phyloP scores from a whole-genome alignment of 2,329 filamentous ascomycete species.

The Gnomoniopsis sp. region DNA sequence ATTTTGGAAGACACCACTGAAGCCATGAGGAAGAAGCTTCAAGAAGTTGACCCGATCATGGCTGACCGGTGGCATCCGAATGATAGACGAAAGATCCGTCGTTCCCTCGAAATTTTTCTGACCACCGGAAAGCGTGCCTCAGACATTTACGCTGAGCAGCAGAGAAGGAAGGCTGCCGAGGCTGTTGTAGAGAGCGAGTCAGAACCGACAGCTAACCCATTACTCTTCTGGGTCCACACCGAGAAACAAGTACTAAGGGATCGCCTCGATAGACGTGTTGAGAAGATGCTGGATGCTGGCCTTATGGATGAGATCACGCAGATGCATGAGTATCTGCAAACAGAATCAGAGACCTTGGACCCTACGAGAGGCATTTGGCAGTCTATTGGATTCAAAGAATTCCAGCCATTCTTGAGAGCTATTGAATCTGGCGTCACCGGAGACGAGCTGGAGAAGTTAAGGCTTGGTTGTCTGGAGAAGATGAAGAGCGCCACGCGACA shows the following conservation, averaged over 20 bases:
- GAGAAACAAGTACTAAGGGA: constrained; percentile 63
- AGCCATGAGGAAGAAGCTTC: constrained; percentile 67
- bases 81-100: constrained; percentile 82
- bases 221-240: constrained; percentile 87
- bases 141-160: constrained; percentile 81
- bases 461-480: constrained; percentile 60
- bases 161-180: constrained; percentile 31
- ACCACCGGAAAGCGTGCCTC: constrained; percentile 79
- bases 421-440: constrained; percentile 28
- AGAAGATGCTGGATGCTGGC: constrained; percentile 70
- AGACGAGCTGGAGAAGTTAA: constrained; percentile 52
- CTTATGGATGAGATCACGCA: constrained; percentile 47
- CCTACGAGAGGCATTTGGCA: constrained; percentile 87
- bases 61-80: constrained; percentile 92
- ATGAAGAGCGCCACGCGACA: constrained; percentile 82
- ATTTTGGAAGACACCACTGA: constrained; percentile 71
- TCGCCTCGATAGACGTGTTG: constrained; percentile 73
- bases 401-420: constrained; percentile 66
- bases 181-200: constrained; percentile 21
- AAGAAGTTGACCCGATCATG: constrained; percentile 83
- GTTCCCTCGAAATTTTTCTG: constrained; percentile 87
- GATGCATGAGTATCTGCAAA: constrained; percentile 39
- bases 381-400: constrained; percentile 93
- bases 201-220: constrained; percentile 35
- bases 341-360: constrained; percentile 52